Base-by-base conservation (phyloP, 2,329 filamentous ascomycete species). In the Beauveria bassiana region DNA sequence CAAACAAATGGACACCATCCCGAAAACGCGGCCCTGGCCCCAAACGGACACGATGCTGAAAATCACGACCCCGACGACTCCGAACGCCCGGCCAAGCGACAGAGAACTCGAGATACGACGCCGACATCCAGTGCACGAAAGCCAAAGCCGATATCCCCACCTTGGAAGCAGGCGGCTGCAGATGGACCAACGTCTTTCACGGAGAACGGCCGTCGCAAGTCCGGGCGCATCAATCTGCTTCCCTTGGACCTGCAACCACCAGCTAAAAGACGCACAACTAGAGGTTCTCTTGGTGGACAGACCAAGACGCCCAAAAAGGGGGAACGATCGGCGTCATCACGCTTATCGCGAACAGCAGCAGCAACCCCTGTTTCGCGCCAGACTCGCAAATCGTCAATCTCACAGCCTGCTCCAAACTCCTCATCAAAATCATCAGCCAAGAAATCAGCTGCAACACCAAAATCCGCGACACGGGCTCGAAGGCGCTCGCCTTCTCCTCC, bases 131-230 rank as follows among this genome's bases (percentile, higher is more conserved):
- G 68, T 74, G 78, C 64, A 69, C 74, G 69, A 79, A 87, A 75
- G 63, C 63, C 65, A 0, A 77, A 76, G 61, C 77, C 78, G 59
- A 80, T 82, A 63, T 98, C 93, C 65, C 95, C 95, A 66, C 95
- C 95, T 24, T 99, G 95, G 95, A 98, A 95, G 78, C 90, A 86
- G 70, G 83, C 90, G 65, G 83, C 83, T 63, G 91, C 89, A 46
- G 90, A 96, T 31, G 95, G 95, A 0, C 95, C 95, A 24, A 95
- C 93, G 3, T 89, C 90, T 0, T 93, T 96, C 71, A 83, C 89
- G 51, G 84, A 82, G 76, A 89, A 82, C 83, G 91, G 90, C 54
- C 82, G 82, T 65, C 81, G 86, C 63, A 87, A 86, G 69, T 89
- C 86, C 24, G 85, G 85, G 46, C 81, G 86, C 64, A 84, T 85